Conservation (phyloP, 2,329 filamentous ascomycete genomes). For the Alternaria ventricosa region DNA sequence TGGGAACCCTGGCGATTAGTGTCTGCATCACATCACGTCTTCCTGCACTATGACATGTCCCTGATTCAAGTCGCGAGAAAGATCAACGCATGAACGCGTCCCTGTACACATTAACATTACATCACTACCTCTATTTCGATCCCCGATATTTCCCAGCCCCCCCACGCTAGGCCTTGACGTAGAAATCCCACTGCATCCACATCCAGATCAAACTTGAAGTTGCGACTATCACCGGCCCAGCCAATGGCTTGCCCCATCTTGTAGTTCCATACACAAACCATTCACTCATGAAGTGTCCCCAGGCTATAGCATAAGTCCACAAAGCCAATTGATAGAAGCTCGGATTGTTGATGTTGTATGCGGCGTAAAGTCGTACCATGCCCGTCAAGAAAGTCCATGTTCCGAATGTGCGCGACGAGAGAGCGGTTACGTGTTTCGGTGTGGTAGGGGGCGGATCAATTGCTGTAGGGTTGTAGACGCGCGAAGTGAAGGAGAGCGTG, state of each 20-base stretch:
- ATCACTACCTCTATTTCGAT: not conserved
- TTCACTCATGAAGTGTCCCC: constrained; percentile 68
- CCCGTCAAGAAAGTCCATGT: constrained; percentile 85
- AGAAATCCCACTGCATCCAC: constrained; percentile 70
- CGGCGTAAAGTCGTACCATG: constrained; percentile 80
- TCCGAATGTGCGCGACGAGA: constrained; percentile 81
- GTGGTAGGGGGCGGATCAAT: constrained; percentile 46
- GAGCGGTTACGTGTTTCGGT: constrained; percentile 68
- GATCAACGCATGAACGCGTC: not conserved
- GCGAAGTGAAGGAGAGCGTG: constrained; percentile 81
- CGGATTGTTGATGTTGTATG: constrained; percentile 77
- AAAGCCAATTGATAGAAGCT: constrained; percentile 80
- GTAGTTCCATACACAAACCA: constrained; percentile 80
- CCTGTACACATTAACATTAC: not conserved
- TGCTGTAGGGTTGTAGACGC: constrained; percentile 76
- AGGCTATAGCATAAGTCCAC: constrained; percentile 81
- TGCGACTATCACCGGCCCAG: constrained; percentile 65
- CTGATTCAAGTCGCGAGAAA: not conserved
- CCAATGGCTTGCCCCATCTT: constrained; percentile 65
- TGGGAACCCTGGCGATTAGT: not conserved
- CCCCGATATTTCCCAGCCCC: not conserved
- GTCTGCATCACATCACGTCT: not conserved
- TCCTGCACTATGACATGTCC: not conserved
- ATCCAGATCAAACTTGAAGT: constrained; percentile 67
- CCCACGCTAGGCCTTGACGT: constrained; percentile 56